A percentile compares a stretch with the other conserved stretches of the same genome.
Conservation (phyloP, 306 rosid genomes). For the Canavalia ensiformis region DNA sequence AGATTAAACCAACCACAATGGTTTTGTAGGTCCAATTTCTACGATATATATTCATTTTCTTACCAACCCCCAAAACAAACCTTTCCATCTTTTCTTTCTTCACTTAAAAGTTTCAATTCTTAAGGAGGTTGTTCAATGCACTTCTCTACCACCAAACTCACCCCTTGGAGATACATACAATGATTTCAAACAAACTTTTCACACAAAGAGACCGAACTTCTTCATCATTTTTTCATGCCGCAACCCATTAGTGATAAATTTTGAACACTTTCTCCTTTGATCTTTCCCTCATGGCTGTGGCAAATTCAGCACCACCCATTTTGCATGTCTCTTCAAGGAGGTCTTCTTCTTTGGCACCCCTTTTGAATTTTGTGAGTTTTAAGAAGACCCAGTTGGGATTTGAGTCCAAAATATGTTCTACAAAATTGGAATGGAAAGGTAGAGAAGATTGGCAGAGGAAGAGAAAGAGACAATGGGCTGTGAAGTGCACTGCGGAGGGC, state of each 20-base stretch:
- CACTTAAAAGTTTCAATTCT: slow-evolving; percentile 24
- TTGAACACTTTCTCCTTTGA: slow-evolving; percentile 5
- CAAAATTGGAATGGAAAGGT: slow-evolving; percentile 33
- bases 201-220: slow-evolving; percentile 16
- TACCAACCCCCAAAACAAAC: slow-evolving; percentile 43
- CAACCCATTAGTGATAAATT: background rate
- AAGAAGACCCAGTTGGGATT: slow-evolving; percentile 53
- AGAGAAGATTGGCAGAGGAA: slow-evolving; percentile 38
- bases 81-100: slow-evolving; percentile 9
- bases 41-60: background rate
- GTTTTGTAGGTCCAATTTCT: no score
- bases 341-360: slow-evolving; percentile 38
- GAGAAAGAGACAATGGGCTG: slow-evolving; percentile 39
- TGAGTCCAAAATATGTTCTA: slow-evolving; percentile 37
- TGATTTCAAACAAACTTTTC: slow-evolving; percentile 19
- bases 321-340: slow-evolving; percentile 31
- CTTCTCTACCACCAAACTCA: slow-evolving; percentile 38
- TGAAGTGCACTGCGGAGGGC: slow-evolving; percentile 73
- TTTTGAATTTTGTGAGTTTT: slow-evolving; percentile 42
- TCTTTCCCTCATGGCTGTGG: slow-evolving; percentile 56
- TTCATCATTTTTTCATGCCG: slow-evolving; percentile 11
- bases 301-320: slow-evolving; percentile 37
- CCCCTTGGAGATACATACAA: background rate
- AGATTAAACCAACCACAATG: no score
- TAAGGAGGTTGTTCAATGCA: slow-evolving; percentile 37